Conservation (phyloP, 345 rosid species). For the Linum tenue region DNA sequence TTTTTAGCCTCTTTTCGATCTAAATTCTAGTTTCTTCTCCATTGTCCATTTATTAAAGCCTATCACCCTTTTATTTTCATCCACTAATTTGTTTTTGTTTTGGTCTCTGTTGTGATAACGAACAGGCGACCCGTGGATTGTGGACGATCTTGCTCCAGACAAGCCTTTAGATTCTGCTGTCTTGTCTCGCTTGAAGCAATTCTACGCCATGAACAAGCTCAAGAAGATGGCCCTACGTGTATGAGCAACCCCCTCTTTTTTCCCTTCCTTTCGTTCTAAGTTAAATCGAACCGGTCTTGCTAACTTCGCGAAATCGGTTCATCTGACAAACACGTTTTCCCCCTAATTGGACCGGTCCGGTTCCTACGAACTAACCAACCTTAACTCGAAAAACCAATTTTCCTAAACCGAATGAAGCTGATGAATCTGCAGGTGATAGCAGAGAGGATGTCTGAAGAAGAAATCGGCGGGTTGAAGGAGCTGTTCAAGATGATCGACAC, state of each 20-base stretch:
- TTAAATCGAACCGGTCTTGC: not conserved
- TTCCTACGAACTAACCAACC: not conserved
- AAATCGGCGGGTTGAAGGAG: slow-evolving; percentile 91
- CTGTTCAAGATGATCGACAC: slow-evolving; percentile 91
- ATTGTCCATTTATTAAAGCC: too few species aligned
- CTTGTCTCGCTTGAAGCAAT: slow-evolving; percentile 80
- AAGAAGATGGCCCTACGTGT: slow-evolving; percentile 97
- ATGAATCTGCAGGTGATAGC: slow-evolving; percentile 66
- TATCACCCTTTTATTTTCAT: too few species aligned
- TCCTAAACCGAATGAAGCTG: not conserved
- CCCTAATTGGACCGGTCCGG: not conserved
- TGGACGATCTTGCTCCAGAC: slow-evolving; percentile 91
- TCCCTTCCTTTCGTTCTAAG: not conserved
- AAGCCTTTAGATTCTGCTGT: slow-evolving; percentile 95
- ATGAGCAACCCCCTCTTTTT: slow-evolving; percentile 16
- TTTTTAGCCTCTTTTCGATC: too few species aligned
- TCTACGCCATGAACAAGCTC: slow-evolving; percentile 90
- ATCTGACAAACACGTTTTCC: not conserved
- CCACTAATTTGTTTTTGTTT: too few species aligned
- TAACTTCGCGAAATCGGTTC: not conserved
- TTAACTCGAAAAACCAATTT: not conserved
- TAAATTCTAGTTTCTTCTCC: too few species aligned
- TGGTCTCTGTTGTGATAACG: not conserved
- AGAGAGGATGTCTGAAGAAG: slow-evolving; percentile 96
- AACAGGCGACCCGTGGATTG: slow-evolving; percentile 92